Evolutionary conservation across 352 stramenopile genomes (phyloP).

Genomic region (Globisporangium splendens): DNA sequence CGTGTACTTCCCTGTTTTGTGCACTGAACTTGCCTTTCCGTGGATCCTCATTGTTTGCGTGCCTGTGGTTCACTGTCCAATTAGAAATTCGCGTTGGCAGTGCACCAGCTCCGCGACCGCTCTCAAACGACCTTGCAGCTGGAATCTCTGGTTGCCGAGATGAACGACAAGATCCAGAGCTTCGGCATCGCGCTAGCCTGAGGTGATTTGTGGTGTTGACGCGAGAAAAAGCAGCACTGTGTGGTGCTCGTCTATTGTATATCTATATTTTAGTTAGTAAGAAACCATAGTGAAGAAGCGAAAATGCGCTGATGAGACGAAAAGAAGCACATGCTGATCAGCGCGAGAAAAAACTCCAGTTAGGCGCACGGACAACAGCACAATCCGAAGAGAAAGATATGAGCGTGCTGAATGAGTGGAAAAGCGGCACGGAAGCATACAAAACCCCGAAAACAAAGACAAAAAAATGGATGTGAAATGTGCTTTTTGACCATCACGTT

Average conservation of each 20-base stretch:
- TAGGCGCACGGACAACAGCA: not conserved
- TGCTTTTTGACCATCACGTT: no score
- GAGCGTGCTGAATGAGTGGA: not conserved
- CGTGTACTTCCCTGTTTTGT: not conserved
- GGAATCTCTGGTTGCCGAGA: slow-evolving; percentile 55
- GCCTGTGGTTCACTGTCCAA: not conserved
- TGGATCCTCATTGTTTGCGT: slow-evolving; percentile 3
- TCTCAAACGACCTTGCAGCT: slow-evolving; percentile 57
- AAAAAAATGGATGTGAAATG: no score
- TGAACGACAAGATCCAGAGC: slow-evolving; percentile 71
- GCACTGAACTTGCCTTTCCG: not conserved
- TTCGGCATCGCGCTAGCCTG: slow-evolving; percentile 55
- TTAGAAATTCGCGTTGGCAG: slow-evolving; percentile 42
- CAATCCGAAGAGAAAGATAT: not conserved
- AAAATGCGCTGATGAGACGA: slow-evolving; percentile 1
- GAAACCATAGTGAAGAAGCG: slow-evolving; percentile 17
- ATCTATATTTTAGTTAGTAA: slow-evolving; percentile 14
- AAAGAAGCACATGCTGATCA: no score
- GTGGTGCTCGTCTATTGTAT: not conserved
- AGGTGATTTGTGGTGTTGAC: not conserved
- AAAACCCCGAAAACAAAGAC: not conserved
- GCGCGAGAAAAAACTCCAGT: slow-evolving; percentile 6
- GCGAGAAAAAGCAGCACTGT: not conserved
- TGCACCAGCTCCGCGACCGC: slow-evolving; percentile 55
- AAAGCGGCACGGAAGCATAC: not conserved